phyloP scores from a whole-genome alignment of 805 yeast genomes.

The Monosporozyma unispora region DNA sequence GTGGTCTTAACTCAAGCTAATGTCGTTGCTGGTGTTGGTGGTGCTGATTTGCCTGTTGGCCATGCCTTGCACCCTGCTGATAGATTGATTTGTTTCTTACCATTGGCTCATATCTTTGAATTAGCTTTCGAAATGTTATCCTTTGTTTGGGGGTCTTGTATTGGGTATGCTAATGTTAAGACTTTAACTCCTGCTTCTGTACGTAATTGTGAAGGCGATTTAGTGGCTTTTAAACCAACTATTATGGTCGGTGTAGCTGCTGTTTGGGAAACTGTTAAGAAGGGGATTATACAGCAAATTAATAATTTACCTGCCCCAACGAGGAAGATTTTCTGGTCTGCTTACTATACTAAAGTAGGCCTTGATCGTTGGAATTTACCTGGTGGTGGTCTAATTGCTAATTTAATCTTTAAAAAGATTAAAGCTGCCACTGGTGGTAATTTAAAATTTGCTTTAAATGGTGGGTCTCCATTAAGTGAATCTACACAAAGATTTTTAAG shows the following conservation, averaged over 20 bases:
- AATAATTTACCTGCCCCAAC: constrained; percentile 51
- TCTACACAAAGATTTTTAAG: constrained; percentile 78
- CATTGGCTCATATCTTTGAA: constrained; percentile 94
- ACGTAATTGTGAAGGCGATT: constrained; percentile 80
- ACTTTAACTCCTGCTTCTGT: constrained; percentile 78
- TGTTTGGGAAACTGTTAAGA: constrained; percentile 92
- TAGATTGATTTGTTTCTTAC: constrained; percentile 78
- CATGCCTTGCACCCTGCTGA: constrained; percentile 49
- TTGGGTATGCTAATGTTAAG: constrained; percentile 90
- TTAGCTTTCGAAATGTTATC: constrained; percentile 71
- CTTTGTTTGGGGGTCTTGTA: constrained; percentile 81
- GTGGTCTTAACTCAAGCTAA: constrained; percentile 56
- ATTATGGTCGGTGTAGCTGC: constrained; percentile 98
- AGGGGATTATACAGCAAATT: constrained; percentile 79
- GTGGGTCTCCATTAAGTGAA: constrained; percentile 82
- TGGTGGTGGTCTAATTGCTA: constrained; percentile 55
- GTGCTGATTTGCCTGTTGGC: constrained; percentile 58
- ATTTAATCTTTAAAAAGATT: constrained; percentile 72
- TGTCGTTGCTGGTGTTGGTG: constrained; percentile 79
- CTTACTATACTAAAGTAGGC: constrained; percentile 63
- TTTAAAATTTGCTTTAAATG: constrained; percentile 64
- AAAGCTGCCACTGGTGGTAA: constrained; percentile 94
- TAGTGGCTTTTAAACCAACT: constrained; percentile 80
- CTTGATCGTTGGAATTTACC: constrained; percentile 64
- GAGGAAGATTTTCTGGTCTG: constrained; percentile 84